A percentile compares a stretch with the other conserved stretches of the same genome.
Conservation (phyloP, 768 basidiomycete genomes). For the Lactarius akahatsu region DNA sequence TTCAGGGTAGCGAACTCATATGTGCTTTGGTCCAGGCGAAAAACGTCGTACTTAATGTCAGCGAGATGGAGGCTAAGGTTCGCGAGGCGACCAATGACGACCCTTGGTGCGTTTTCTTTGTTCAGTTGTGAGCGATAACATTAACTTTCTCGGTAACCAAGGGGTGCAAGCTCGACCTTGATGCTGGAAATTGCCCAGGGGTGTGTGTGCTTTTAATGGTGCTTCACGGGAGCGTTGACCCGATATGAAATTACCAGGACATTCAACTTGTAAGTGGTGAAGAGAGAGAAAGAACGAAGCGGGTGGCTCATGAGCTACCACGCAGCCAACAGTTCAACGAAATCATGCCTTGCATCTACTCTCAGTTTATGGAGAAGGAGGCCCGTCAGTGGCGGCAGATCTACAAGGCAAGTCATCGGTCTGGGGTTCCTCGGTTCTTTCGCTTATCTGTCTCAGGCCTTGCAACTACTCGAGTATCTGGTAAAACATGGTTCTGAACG, state of each 20-base stretch:
- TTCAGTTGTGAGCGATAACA: neutral
- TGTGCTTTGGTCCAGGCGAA: slow-evolving; percentile 61
- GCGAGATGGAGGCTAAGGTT: slow-evolving; percentile 97
- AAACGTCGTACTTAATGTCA: slow-evolving; percentile 94
- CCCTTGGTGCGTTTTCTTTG: slow-evolving; percentile 71
- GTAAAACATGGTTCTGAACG: slow-evolving; percentile 97
- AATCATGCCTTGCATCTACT: slow-evolving; percentile 97
- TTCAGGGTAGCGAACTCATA: neutral
- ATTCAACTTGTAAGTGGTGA: slow-evolving; percentile 82
- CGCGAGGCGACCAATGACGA: slow-evolving; percentile 97
- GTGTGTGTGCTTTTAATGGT: slow-evolving; percentile 48
- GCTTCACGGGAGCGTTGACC: neutral
- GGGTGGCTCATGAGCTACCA: neutral
- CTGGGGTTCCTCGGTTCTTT: neutral
- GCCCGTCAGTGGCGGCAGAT: slow-evolving; percentile 98
- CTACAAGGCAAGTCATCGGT: slow-evolving; percentile 69
- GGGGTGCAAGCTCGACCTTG: slow-evolving; percentile 96
- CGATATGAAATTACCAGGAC: slow-evolving; percentile 53
- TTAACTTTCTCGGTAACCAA: slow-evolving; percentile 36
- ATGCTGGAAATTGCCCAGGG: slow-evolving; percentile 99
- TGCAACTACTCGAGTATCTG: slow-evolving; percentile 93
- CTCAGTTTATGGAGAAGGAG: slow-evolving; percentile 97
- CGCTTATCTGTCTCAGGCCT: slow-evolving; percentile 51
- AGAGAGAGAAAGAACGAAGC: neutral
- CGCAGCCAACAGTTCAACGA: slow-evolving; percentile 95